Evolutionary conservation across 768 basidiomycete genomes (phyloP).

Genomic region (Brasilioporus rufonigricans): DNA sequence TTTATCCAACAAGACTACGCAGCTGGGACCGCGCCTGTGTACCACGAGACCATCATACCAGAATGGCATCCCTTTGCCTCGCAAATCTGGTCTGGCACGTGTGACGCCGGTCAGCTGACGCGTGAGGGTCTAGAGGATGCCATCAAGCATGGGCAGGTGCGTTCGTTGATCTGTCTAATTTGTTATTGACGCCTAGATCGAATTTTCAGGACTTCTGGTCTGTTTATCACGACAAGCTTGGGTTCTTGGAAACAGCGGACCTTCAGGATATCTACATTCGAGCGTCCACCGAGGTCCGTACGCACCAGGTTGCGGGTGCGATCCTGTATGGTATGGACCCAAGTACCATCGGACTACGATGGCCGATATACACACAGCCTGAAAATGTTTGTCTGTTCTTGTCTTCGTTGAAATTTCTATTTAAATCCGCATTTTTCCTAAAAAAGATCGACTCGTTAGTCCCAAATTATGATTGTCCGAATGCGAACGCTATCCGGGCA

Average conservation of each 20-base stretch:
- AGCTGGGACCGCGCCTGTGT: constrained; percentile 36
- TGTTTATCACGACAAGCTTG: constrained; percentile 38
- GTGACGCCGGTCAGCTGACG: constrained; percentile 48
- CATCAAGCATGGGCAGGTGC: constrained; percentile 39
- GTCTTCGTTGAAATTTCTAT: neutral
- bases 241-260: constrained; percentile 36
- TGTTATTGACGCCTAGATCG: neutral
- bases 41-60: constrained; percentile 39
- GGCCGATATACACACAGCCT: constrained; percentile 43
- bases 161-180: neutral
- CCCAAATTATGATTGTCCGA: constrained; percentile 44
- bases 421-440: neutral
- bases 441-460: constrained; percentile 47
- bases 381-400: constrained; percentile 31
- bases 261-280: constrained; percentile 41
- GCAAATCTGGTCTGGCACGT: constrained; percentile 48
- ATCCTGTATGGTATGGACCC: constrained; percentile 47
- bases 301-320: constrained; percentile 46
- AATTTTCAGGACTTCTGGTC: constrained; percentile 44
- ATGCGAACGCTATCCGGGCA: constrained; percentile 37
- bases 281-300: constrained; percentile 44
- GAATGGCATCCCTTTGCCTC: constrained; percentile 43
- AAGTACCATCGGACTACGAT: constrained; percentile 26
- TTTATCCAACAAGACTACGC: constrained; percentile 40
- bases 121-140: constrained; percentile 43